Base-by-base conservation (phyloP, 192 early-diverging fungal genomes). In the Entophlyctis helioformis region DNA sequence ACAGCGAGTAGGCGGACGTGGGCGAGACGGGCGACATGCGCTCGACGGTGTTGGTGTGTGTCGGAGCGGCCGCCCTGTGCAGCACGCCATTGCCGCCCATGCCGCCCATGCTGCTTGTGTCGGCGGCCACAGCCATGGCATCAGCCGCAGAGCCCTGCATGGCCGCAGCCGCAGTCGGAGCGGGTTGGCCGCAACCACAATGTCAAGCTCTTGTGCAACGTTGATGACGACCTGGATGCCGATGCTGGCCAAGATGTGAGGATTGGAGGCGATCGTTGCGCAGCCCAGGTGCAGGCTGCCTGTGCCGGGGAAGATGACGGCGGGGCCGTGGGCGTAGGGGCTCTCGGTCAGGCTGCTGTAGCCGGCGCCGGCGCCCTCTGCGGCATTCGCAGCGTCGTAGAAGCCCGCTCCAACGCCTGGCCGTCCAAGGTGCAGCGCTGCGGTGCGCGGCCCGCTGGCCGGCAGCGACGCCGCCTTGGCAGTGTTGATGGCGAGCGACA, bases 131-230 rank as follows among this genome's bases (percentile, higher is more conserved):
- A 10, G n/a, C 24, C 33, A 39, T 11, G n/a, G 20, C 13, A 34
- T 28, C 23, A 37, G 15, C 11, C 10, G 8, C 9, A 11, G 20
- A 18, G 7, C 23, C 21, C 3, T 10, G 33, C 25, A 21, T 10
- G 10, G 41, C 8, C 18, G 26, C 2, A 35, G 11, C 26, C 0
- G n/a, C 22, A 7, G 9, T 1, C 11, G 21, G 26, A 13, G 18
- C 22, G 42, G 48, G 6, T 18, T 6, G 3, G 18, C 13, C 34
- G 34, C 50, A 1, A 60, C 34, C 15, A 47, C 13, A 32, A n/a
- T 69, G 25, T 60, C 42, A n/a, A 89, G 74, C 51, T 89, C 86
- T 16, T 72, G 55, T n/a, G 83, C 86, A n/a, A 86, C 82, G 61
- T 87, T 87, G 36, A 89, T 32, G 29, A 89, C 72, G 24, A 47